A percentile compares a stretch with the other conserved stretches of the same genome.
Conservation (phyloP, 805 yeast species). For the Spathaspora sp. region DNA sequence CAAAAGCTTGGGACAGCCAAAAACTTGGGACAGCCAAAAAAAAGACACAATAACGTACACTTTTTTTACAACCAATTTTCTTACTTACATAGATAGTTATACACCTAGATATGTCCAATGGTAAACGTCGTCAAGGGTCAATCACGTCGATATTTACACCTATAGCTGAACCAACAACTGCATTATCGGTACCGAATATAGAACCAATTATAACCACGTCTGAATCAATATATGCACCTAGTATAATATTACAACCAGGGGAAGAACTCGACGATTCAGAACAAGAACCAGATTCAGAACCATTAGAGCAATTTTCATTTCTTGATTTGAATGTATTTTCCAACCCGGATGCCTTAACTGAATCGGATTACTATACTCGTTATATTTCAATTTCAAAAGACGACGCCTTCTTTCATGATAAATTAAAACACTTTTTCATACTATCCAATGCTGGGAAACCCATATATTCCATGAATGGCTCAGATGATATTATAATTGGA, state of each 20-base stretch:
- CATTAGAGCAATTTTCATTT: not conserved
- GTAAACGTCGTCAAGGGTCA: not conserved
- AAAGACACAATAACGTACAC: no score
- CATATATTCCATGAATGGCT: conserved; percentile 72
- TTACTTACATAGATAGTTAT: not conserved
- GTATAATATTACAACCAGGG: not conserved
- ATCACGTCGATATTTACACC: not conserved
- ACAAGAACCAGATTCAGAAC: not conserved
- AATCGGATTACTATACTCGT: conserved; percentile 12
- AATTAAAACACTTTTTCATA: conserved; percentile 69
- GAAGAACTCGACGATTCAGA: conserved; percentile 7
- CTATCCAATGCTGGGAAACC: conserved; percentile 87
- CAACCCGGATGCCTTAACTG: not conserved
- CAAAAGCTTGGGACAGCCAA: no score
- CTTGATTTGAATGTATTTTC: conserved; percentile 15
- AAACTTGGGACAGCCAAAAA: not conserved
- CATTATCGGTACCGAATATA: not conserved
- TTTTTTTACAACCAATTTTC: no score
- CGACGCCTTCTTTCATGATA: conserved; percentile 19
- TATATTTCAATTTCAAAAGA: conserved; percentile 16
- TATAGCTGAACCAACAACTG: not conserved
- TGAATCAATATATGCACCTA: not conserved
- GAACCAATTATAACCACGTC: not conserved
- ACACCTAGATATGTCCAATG: not conserved
- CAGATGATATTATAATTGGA: conserved; percentile 62